Evolutionary conservation across 2,329 filamentous ascomycete species (phyloP), one percentile per base, ranked within the genome.

Genomic region (Fusarium sp.): DNA sequence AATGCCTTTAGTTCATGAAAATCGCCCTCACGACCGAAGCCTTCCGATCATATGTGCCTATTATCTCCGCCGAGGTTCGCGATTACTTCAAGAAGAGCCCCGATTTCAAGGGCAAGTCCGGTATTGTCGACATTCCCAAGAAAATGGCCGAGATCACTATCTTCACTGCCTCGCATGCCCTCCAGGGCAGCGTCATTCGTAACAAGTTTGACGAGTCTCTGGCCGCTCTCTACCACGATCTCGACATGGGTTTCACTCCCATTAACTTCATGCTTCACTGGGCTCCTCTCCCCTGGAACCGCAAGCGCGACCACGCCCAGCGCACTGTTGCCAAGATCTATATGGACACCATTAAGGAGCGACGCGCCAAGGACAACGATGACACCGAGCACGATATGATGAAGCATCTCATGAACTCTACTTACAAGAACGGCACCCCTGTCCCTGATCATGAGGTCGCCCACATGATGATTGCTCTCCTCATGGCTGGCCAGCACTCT

Each of bases 401-500:
- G 83, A 95, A 93, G 90, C 94, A 96, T 79, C 85, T 97, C 74
- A 96, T 97, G 94, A 90, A 90, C 77, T 94, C 91, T 77, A 88
- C 86, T 30, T 97, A 97, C 89, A 97, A 97, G 86, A 90, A 96
- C 77, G 94, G 94, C 76, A 90, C 86, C 44, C 87, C 87, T 11
- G 88, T 97, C n/a, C 92, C 94, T 22, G 94, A 97, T 79, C 88
- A 92, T 78, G 94, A 97, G 82, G 89, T 97, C 66, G 94, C 94
- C 28, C 93, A 96, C 84, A 96, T 97, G 89, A 96, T 97, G 93
- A 97, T 97, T 82, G 94, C 94, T 11, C 88, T 97, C 28, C 90
- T 97, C 71, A 97, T 97, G 94, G 94, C 94, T 67, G 94, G 94
- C 63, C 94, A 97, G 81, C 94, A 97, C 85, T 96, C 93, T 5